Evolutionary conservation across 352 stramenopile species (phyloP).

Genomic region (Phytophthora uliginosa): DNA sequence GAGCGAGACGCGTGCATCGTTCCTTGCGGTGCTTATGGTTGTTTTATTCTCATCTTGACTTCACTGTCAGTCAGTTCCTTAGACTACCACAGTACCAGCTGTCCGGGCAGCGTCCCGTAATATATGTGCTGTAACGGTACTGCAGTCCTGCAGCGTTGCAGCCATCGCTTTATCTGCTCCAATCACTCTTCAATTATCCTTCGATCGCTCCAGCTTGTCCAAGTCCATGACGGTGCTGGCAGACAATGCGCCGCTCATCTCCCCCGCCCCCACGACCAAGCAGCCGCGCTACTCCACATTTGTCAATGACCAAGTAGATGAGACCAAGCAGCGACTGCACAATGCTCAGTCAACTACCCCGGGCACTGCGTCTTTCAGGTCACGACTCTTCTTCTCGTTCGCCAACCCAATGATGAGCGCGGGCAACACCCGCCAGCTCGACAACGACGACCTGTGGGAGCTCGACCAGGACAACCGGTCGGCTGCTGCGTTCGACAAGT

Average conservation of each 20-base stretch:
- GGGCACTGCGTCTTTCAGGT: slow-evolving; percentile 23
- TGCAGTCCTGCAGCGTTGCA: neutral
- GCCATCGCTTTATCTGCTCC: neutral
- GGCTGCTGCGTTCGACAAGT: slow-evolving; percentile 32
- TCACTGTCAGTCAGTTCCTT: too few relatives aligned
- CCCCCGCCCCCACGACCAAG: slow-evolving; percentile 16
- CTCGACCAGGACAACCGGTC: slow-evolving; percentile 42
- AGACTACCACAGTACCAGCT: neutral
- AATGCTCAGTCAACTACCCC: slow-evolving; percentile 9
- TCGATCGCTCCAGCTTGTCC: neutral
- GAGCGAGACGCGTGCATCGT: neutral
- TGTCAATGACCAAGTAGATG: slow-evolving; percentile 7
- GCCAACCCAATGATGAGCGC: slow-evolving; percentile 47
- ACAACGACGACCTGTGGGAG: slow-evolving; percentile 54
- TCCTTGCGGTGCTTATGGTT: neutral
- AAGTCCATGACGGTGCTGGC: neutral
- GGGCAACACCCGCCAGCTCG: slow-evolving; percentile 59
- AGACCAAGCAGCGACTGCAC: slow-evolving; percentile 19
- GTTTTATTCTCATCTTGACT: neutral
- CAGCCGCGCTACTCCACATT: slow-evolving; percentile 33
- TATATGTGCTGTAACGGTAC: neutral
- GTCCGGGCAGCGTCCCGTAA: neutral
- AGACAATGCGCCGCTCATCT: slow-evolving; percentile 6
- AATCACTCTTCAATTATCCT: neutral
- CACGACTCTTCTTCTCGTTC: slow-evolving; percentile 56